Base-by-base conservation (phyloP, 306 rosid species). In the Rosa chinensis region DNA sequence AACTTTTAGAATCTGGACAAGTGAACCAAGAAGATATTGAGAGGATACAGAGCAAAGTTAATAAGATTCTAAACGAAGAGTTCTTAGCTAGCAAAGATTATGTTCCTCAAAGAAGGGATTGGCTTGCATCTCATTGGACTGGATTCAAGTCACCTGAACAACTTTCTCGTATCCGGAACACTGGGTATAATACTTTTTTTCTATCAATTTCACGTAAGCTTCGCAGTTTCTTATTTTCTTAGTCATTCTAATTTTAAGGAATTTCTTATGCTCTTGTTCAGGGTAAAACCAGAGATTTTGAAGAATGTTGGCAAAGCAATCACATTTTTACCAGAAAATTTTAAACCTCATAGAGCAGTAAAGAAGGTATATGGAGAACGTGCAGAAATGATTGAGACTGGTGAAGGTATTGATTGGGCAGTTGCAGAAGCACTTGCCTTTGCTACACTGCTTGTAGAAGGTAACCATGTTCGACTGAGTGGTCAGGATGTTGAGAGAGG, bases 401-500 rank as follows among this genome's bases (percentile, higher is more conserved):
- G 97, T 62, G 97, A 91, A 84, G 99, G 93, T 78, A 90, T 95
- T 79, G 99, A 92, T 81, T 95, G 99, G 98, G 98, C 97, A 69
- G 82, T 86, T 77, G 99, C 87, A 3, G 98, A 95, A 88, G 92
- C 98, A 80, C 99, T 95, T 85, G 99, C 98, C 72, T 92, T 84
- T 82, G 97, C 95, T 79, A 95, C 99, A 59, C 85, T 95, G 82
- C 75, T 95, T 10, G 88, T 89, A 76, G 99, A 95, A 91, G 98
- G 99, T 70, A 95, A 92, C 85, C 99, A 95, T 75, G 97, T 95
- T 69, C 89, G 99, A 73, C 76, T 89, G 86, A 95, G 99, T 78
- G 99, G 99, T 73, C 97, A 95, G 89, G 99, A 92, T 82, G 99
- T 92, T 70, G 99, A 95, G 87, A 89, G 99, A 79, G 99, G 98